Base-by-base conservation (phyloP, 352 stramenopile genomes). In the Peronospora belbahrii region DNA sequence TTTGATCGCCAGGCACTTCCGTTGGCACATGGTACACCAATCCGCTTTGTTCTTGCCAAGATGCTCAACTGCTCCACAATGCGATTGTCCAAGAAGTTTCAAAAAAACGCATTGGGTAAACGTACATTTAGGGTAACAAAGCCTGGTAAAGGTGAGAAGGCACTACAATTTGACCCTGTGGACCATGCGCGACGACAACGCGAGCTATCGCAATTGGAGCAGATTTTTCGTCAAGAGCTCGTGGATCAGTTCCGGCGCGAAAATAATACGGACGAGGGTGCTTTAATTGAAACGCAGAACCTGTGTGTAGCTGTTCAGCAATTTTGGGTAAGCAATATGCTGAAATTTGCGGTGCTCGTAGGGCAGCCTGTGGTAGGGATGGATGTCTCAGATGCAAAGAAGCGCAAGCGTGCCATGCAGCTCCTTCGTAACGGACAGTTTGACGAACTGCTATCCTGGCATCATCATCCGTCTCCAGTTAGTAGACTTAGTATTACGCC, bases 61-160 rank as follows among this genome's bases (percentile, higher is more conserved):
- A 65, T 93, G 52, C 81, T 93, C 40, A 93, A 93, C 55, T 93
- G 81, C 56, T 90, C 78, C 40, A 88, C 81, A n/a, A 93, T 93
- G 81, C 67, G 81, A 17, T 55, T 93, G 22, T 93, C 81, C 11
- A 93, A 93, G 55, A 93, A 93, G 57, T 93, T 93, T 48, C 81
- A 93, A 51, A 90, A 90, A 59, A 93, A 93, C 49, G 81, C 81
- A 22, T 56, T 93, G 24, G 81, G 81, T 22, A 93, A 93, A 50
- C 64, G 79, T 11, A 93, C 81, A n/a, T 93, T 88, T 53, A 72
- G 77, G 9, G 69, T 93, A 34, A 65, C 64, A 6, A 88, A 90
- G 47, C 74, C 76, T 0, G 42, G 34, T 28, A 83, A 86, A 51
- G 78, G 73, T 24, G 61, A 74, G 36, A 56, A 66, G n/a, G 76